These are phyloP conservation scores for Rosa persica DNA, from an alignment of 306 rosid genomes.

Conservation along the genomic window DNA sequence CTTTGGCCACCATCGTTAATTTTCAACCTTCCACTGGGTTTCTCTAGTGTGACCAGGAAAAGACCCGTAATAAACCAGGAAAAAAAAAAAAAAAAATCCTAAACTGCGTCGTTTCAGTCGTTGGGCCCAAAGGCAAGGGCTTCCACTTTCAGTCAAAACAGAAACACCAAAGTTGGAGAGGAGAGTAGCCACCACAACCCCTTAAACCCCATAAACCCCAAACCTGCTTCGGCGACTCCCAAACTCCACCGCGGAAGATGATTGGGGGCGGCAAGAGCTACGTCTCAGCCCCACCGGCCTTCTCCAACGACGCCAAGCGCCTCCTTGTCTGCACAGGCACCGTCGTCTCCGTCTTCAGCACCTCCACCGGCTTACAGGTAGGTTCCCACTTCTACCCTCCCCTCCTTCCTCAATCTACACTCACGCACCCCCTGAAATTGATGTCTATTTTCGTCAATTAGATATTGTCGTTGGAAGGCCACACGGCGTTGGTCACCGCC, in stretches of 20 bases:
- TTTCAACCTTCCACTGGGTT: too few species aligned
- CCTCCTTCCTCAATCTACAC: background rate
- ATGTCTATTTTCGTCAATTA: constrained; percentile 9
- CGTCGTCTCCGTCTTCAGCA: constrained; percentile 70
- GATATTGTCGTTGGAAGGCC: constrained; percentile 62
- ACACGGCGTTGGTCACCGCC: constrained; percentile 65
- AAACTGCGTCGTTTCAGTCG: background rate
- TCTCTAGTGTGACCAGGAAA: too few species aligned
- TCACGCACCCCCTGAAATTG: background rate
- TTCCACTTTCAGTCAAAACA: background rate
- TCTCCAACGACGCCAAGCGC: constrained; percentile 74
- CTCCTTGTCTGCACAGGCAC: constrained; percentile 64
- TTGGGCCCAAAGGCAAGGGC: background rate
- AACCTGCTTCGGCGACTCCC: background rate
- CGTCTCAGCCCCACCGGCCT: constrained; percentile 65
- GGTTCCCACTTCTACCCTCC: background rate
- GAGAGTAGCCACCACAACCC: background rate
- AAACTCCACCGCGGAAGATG: constrained; percentile 26
- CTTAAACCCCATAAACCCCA: background rate
- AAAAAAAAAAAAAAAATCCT: background rate
- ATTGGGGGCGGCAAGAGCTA: constrained; percentile 70
- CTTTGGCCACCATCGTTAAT: too few species aligned
- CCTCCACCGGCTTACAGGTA: constrained; percentile 71
- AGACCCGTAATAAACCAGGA: too few species aligned
- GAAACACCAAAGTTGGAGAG: background rate